Conservation (phyloP, 192 early-diverging fungal genomes). For the Geranomyces variabilis region DNA sequence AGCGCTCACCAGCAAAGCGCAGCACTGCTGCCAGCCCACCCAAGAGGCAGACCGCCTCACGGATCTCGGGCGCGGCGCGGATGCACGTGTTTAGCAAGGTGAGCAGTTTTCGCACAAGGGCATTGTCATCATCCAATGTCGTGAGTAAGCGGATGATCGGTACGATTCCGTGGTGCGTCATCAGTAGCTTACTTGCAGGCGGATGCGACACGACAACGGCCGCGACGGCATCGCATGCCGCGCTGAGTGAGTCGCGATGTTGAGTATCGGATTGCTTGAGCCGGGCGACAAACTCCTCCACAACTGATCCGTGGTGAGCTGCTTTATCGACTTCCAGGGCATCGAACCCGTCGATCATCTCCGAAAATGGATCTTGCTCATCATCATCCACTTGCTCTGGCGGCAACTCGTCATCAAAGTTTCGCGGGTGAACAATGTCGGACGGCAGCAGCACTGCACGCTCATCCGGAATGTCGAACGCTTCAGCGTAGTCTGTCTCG, state of each 20-base stretch:
- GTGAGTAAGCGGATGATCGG: slow-evolving; percentile 6
- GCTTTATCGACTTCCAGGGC: neutral
- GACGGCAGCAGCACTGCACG: neutral
- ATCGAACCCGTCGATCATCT: neutral
- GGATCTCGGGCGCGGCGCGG: slow-evolving; percentile 23
- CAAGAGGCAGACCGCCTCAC: slow-evolving; percentile 57
- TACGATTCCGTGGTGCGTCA: slow-evolving; percentile 26
- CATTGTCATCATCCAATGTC: neutral
- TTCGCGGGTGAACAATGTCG: neutral
- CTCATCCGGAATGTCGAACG: slow-evolving; percentile 1
- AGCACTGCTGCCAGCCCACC: slow-evolving; percentile 59
- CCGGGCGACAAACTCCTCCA: neutral
- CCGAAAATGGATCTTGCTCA: slow-evolving; percentile 2
- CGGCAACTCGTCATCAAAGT: slow-evolving; percentile 11
- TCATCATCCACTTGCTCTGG: neutral
- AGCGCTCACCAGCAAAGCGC: slow-evolving; percentile 41
- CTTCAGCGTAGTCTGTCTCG: neutral
- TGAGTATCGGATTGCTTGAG: neutral
- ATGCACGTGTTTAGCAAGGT: neutral
- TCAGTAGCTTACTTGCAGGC: slow-evolving; percentile 5
- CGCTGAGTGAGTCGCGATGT: neutral
- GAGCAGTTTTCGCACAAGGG: neutral
- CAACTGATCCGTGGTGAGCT: neutral
- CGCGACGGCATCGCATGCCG: neutral
- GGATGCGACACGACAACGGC: neutral